Conservation (phyloP, 192 early-diverging fungal genomes). For the Chytriomyces hyalinus region DNA sequence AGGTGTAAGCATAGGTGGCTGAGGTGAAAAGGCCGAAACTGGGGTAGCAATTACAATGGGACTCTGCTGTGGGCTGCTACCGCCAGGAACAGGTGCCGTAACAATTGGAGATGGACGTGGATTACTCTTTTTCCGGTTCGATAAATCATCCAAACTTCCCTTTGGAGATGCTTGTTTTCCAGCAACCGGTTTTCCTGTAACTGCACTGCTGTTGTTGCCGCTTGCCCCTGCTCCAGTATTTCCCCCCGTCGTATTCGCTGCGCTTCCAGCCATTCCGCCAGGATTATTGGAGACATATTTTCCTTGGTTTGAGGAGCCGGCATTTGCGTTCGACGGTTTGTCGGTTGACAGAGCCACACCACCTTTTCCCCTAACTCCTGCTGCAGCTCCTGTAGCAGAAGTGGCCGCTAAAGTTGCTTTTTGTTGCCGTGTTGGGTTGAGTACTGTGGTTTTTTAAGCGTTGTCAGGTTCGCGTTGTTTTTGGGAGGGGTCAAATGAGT, state of each 20-base stretch:
- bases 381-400: no score
- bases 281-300: neutral
- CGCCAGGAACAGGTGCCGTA: no score
- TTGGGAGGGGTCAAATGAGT: neutral
- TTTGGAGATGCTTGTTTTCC: neutral
- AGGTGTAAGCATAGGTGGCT: neutral
- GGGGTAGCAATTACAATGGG: no score
- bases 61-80: no score
- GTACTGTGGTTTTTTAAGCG: conserved; percentile 9
- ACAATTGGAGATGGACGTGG: no score
- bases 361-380: no score
- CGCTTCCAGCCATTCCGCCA: neutral
- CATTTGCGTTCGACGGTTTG: neutral
- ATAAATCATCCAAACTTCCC: neutral
- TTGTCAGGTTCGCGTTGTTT: neutral
- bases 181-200: neutral
- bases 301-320: neutral
- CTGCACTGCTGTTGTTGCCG: neutral
- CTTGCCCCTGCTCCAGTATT: conserved; percentile 15
- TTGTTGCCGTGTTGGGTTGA: conserved; percentile 15
- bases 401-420: conserved; percentile 3
- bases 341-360: no score
- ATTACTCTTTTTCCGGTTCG: no score
- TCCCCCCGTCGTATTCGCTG: no score
- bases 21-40: no score